A percentile compares a stretch with the other conserved stretches of the same genome.
phyloP scores from a whole-genome alignment of 371 early-diverging fungal species.

The Mortierella sp. region DNA sequence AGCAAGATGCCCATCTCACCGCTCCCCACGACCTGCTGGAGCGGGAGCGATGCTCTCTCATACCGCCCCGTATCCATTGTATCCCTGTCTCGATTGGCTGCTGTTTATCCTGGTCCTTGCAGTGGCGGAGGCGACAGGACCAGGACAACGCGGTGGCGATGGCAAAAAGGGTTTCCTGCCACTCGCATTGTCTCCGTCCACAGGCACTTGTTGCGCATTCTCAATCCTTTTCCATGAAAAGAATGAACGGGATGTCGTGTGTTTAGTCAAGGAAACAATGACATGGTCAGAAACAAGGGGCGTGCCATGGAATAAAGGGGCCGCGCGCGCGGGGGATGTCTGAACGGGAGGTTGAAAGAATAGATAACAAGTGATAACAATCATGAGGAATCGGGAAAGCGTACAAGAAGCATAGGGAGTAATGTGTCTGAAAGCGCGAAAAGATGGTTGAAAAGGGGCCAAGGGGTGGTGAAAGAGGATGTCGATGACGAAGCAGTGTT shows the following conservation, averaged over 20 bases:
- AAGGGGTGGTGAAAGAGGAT: slow-evolving; percentile 11
- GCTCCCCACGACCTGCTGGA: too few species aligned
- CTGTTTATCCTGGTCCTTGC: too few species aligned
- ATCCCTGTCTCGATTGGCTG: too few species aligned
- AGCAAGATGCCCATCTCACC: too few species aligned
- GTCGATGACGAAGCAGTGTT: neutral
- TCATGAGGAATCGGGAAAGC: too few species aligned
- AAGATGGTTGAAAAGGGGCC: slow-evolving; percentile 18
- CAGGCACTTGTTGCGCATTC: neutral
- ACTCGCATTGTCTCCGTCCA: too few species aligned
- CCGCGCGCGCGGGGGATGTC: neutral
- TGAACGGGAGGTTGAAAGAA: slow-evolving; percentile 9
- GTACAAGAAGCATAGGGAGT: neutral
- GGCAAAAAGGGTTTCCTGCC: too few species aligned
- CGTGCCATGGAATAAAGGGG: slow-evolving; percentile 26
- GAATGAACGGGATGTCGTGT: neutral
- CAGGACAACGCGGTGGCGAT: too few species aligned
- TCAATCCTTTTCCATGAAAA: neutral
- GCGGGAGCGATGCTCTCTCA: too few species aligned
- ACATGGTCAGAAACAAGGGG: slow-evolving; percentile 31
- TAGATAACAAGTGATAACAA: too few species aligned
- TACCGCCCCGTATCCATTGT: too few species aligned
- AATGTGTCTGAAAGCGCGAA: neutral
- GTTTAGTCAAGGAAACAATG: slow-evolving; percentile 7
- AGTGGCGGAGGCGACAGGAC: too few species aligned